Evolutionary conservation across 495 filamentous ascomycete genomes (phyloP), one percentile per base, ranked within the genome.

Genomic region (Parachaetomium inaequale): DNA sequence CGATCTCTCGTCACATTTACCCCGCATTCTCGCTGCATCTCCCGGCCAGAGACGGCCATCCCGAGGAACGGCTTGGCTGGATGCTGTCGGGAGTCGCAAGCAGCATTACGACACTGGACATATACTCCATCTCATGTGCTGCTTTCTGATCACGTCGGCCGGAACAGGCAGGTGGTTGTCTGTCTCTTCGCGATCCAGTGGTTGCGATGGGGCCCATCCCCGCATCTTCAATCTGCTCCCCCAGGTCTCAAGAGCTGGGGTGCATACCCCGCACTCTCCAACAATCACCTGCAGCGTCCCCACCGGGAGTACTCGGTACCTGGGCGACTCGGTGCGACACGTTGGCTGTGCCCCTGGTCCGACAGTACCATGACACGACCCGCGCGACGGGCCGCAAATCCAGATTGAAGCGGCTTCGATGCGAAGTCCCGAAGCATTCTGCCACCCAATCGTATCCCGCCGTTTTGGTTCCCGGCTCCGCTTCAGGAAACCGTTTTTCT

Each of bases 311-410:
- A 60, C 49, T 45, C 2, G 26, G 63, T 68, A 66, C 68, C 49
- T 60, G 3, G 11, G 36, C 19, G 11, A 10, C n/a, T 46, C 47
- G 59, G 38, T 28, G 59, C 21, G 21, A 40, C 55, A 43, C 36
- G 19, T 15, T 26, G 25, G 17, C 23, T 4, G 12, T n/a, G n/a
- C 38, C 58, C 66, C 69, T 57, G 63, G 61, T 52, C 43, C 8
- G 23, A 12, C 34, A 43, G 40, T 21, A 19, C 40, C 45, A 60
- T 34, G 43, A 19, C 42, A 67, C 64, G 34, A 58, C n/a, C n/a
- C 53, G 38, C 65, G 63, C 59, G 25, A 64, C 71, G 71, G 71
- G 64, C 71, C 71, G 71, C 52, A 46, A 71, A 57, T 73, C 71
- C 71, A 73, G 71, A 73, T 71, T 73, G 69, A 50, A 55, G 31